Evolutionary conservation across 2,329 filamentous ascomycete genomes (phyloP), one percentile per base, ranked within the genome.

Genomic region (Claviceps citrina): DNA sequence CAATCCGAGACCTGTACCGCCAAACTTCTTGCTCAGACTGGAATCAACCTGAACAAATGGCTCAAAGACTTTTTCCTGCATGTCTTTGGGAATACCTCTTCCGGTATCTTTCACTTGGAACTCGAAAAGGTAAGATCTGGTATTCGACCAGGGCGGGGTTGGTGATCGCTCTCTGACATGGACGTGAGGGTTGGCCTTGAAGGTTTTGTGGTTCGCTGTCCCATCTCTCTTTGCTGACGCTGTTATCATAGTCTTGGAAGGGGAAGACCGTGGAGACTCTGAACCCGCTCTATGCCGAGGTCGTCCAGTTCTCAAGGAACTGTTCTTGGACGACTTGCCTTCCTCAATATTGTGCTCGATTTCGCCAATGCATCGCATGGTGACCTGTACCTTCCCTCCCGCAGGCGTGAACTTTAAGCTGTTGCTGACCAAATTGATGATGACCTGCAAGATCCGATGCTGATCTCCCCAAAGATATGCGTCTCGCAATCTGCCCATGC

Each of bases 41-140:
- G 91, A 64, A 54, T 94, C 86, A n/a, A 83, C 87, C 58, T 95
- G 87, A 0, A 94, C 83, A 53, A 95, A 95, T 0, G 87, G 87
- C 56, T 94, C 87, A 54, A 95, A 95, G 8, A 95, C 84, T 48
- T 79, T 79, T 42, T 83, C 68, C 49, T 86, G 84, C 57, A 93
- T 73, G 46, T 80, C 65, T 6, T 78, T 72, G 0, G 84, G 76
- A 41, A 94, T 93, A 22, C 87, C 87, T 0, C 85, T 86, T 0
- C 87, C 87, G 0, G 79, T 89, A 49, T 95, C 87, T 54, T 85
- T 71, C 1, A 94, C 84, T 54, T 93, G 82, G 44, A 94, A 93
- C 52, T 93, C 82, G 49, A 93, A 93, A 8, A 76, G 55, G 40
- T 83, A 73, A n/a, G 73, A 71, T 53, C 71, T 78, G 10, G 80